Evolutionary conservation across 208 protist species (phyloP), one percentile per base, ranked within the genome.

Genomic region (Trypanosoma brucei): DNA sequence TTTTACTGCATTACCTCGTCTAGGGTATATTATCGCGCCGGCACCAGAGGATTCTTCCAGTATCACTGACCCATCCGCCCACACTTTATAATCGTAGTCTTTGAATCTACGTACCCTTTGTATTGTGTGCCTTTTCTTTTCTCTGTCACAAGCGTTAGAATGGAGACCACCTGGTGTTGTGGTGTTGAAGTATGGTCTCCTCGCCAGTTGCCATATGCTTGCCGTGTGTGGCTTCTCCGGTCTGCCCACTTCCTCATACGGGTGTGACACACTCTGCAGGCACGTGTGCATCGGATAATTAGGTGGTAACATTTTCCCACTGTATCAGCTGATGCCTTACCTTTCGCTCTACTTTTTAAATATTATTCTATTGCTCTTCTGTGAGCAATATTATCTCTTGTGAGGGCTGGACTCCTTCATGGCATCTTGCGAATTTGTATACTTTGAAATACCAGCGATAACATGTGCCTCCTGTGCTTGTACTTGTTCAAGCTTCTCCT

Each of bases 51-150:
- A 49, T 3, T 61, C 59, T 51, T 58, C 67, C 7, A 72, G 40
- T 6, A 59, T 35, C 11, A 50, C 67, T 0, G 58, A 63, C 11
- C 51, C 67, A 54, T 72, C 67, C 30, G 67, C 60, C 59, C 67
- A 72, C 6, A 71, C 30, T 36, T 71, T 2, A 42, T 55, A 71
- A 40, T 71, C 50, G 30, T 33, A 52, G 31, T 66, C 50, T 6
- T n/a, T 34, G 50, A 54, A 54, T n/a, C 50, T 6, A 6, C 6
- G 9, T n/a, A 54, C 50, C 30, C 50, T 6, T n/a, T n/a, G 50
- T 0, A 54, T 34, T 6, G 50, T 54, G 50, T 54, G 50, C 50
- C 7, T 34, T 34, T 54, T 54, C 50, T 54, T 54, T 6, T 54
- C 50, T 0, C 30, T 54, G 9, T 54, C 50, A 33, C 0, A n/a